phyloP scores from a whole-genome alignment of 1,284 basidiomycete species.

The Puccinia polysora region DNA sequence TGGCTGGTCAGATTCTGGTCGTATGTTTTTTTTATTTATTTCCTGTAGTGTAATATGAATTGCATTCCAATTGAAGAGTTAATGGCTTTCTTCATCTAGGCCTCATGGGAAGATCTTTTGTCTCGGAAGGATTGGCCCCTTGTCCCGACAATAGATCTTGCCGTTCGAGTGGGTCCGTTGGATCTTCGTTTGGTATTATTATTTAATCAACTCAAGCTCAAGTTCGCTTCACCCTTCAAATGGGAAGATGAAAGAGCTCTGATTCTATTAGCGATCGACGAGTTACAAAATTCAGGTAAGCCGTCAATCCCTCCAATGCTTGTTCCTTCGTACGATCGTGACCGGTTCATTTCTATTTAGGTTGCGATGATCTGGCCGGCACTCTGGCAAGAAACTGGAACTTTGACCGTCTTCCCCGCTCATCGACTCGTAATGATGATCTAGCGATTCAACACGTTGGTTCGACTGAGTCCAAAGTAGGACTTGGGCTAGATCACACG shows the following conservation, averaged over 20 bases:
- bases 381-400: background rate
- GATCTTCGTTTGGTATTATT: constrained; percentile 18
- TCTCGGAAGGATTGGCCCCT: background rate
- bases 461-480: too few relatives aligned
- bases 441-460: too few relatives aligned
- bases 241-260: background rate
- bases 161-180: constrained; percentile 21
- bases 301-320: background rate
- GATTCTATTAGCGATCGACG: background rate
- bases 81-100: background rate
- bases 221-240: background rate
- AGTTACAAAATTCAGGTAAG: constrained; percentile 6
- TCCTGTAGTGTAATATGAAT: too few relatives aligned
- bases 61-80: too few relatives aligned
- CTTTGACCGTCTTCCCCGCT: background rate
- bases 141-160: background rate
- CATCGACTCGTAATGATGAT: too few relatives aligned
- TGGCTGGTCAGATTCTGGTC: constrained; percentile 75
- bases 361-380: background rate
- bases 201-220: constrained; percentile 13
- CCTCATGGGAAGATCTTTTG: constrained; percentile 7
- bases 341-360: background rate
- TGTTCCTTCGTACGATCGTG: background rate
- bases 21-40: constrained; percentile 54
- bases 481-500: too few relatives aligned